Percentiles rank a stretch among this genome's conserved stretches.
Conservation (phyloP, 192 early-diverging fungal species). For the Chytriomyces sp. region DNA sequence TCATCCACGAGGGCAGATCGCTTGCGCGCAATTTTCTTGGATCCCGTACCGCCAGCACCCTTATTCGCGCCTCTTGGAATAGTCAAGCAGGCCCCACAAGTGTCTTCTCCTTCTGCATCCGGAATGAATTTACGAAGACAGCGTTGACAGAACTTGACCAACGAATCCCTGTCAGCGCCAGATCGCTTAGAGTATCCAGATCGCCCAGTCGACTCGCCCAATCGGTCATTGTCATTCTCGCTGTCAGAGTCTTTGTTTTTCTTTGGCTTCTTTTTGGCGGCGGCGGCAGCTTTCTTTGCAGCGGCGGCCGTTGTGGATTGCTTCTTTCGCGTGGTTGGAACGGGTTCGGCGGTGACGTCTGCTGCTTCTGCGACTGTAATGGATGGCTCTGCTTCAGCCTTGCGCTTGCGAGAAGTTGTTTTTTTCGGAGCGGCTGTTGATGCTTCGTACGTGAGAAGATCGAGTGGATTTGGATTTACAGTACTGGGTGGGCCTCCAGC, state of each 20-base stretch:
- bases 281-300: neutral
- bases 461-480: neutral
- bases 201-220: neutral
- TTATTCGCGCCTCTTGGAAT: slow-evolving; percentile 16
- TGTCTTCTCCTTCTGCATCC: slow-evolving; percentile 5
- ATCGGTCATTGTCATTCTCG: neutral
- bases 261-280: slow-evolving; percentile 7
- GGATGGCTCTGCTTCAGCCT: neutral
- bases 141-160: slow-evolving; percentile 24
- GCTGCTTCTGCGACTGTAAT: neutral
- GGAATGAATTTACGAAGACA: slow-evolving; percentile 36
- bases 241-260: neutral
- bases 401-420: neutral
- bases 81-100: slow-evolving; percentile 31
- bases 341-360: neutral
- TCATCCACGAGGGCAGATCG: slow-evolving; percentile 20
- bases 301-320: neutral
- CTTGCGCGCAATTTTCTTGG: neutral
- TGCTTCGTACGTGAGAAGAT: neutral
- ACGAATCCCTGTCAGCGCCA: neutral
- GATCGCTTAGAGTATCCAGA: slow-evolving; percentile 15
- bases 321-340: neutral
- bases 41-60: neutral
- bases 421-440: neutral
- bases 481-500: neutral